Evolutionary conservation across 2,329 filamentous ascomycete species (phyloP).

Genomic region (Alternaria viburni): DNA sequence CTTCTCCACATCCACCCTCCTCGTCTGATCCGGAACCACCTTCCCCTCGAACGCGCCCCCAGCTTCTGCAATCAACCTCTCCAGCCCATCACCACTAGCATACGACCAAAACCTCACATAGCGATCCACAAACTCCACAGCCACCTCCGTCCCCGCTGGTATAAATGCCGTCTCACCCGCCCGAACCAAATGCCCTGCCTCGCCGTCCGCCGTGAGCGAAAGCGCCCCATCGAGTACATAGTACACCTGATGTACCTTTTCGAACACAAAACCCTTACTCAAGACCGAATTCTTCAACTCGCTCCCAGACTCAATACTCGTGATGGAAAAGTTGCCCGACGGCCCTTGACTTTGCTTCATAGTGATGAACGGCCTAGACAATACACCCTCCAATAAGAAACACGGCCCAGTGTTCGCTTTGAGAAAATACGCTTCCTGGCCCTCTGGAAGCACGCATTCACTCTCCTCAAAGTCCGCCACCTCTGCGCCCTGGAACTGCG

Average conservation of each 20-base stretch:
- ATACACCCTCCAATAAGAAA: constrained; percentile 20
- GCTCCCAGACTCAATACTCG: constrained; percentile 28
- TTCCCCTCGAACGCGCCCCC: constrained; percentile 20
- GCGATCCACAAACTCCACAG: constrained; percentile 21
- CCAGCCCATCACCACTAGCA: constrained; percentile 25
- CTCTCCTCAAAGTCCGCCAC: constrained; percentile 11
- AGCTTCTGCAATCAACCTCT: constrained; percentile 22
- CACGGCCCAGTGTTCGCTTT: constrained; percentile 27
- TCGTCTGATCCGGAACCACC: constrained; percentile 19
- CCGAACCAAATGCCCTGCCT: constrained; percentile 15
- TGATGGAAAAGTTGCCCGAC: constrained; percentile 23
- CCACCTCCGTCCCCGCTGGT: constrained; percentile 19
- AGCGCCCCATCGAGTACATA: constrained; percentile 24
- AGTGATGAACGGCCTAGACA: constrained; percentile 23
- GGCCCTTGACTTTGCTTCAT: constrained; percentile 16
- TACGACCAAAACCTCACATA: constrained; percentile 28
- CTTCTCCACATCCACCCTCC: constrained; percentile 3
- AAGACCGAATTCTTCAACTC: constrained; percentile 9
- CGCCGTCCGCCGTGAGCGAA: constrained; percentile 12
- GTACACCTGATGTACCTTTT: constrained; percentile 24
- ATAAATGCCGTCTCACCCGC: constrained; percentile 26
- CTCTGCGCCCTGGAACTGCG: constrained; percentile 17
- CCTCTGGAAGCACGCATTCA: constrained; percentile 14
- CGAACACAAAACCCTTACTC: constrained; percentile 16
- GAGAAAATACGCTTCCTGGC: constrained; percentile 19